Conservation (phyloP, 768 basidiomycete genomes). For the Lactarius sp. region DNA sequence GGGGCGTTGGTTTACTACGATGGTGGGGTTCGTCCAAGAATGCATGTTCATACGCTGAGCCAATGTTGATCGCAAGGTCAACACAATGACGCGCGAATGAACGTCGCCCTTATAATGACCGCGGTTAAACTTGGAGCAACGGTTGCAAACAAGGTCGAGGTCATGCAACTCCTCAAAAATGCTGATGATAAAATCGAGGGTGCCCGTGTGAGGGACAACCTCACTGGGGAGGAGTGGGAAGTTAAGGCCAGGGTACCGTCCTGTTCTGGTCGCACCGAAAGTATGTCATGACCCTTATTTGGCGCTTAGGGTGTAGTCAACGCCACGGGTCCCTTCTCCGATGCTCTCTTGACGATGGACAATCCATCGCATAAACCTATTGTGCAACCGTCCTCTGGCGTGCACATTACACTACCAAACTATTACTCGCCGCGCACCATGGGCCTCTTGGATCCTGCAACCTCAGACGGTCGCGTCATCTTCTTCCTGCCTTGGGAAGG, state of each 20-base stretch:
- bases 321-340: conserved; percentile 93
- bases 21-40: conserved; percentile 46
- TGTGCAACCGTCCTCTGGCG: conserved; percentile 87
- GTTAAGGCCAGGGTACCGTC: conserved; percentile 67
- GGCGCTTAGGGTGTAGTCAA: conserved; percentile 77
- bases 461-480: conserved; percentile 94
- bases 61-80: conserved; percentile 52
- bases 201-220: conserved; percentile 70
- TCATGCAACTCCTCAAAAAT: conserved; percentile 70
- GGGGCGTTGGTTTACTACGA: conserved; percentile 98
- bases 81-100: conserved; percentile 99
- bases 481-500: conserved; percentile 99
- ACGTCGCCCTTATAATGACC: conserved; percentile 89
- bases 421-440: conserved; percentile 95
- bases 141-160: conserved; percentile 87
- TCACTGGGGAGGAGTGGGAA: conserved; percentile 79
- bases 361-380: conserved; percentile 74
- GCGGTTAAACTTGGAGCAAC: conserved; percentile 89
- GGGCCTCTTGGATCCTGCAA: conserved; percentile 93
- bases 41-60: conserved; percentile 28
- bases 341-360: conserved; percentile 79
- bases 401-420: conserved; percentile 94
- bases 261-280: neutral
- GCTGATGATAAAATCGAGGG: conserved; percentile 60
- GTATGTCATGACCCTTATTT: neutral